Conservation (phyloP, 495 filamentous ascomycete genomes). For the Margaritispora aquatica region DNA sequence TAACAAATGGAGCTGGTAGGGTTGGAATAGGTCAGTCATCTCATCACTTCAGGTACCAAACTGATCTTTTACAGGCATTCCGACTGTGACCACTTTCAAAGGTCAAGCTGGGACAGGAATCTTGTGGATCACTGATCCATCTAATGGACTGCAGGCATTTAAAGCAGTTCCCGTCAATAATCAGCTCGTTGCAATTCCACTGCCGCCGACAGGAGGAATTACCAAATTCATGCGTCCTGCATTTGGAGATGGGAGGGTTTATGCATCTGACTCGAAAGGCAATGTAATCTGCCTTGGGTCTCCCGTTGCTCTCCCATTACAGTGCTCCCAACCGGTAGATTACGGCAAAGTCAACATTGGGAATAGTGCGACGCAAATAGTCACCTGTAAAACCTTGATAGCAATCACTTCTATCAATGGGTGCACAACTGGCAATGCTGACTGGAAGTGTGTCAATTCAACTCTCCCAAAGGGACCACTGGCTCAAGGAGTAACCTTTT, state of each 20-base stretch:
- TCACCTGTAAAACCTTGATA: constrained; percentile 31
- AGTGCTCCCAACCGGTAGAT: constrained; percentile 31
- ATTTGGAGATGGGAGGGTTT: constrained; percentile 41
- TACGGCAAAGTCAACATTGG: constrained; percentile 39
- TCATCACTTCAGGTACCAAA: neutral
- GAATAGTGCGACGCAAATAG: constrained; percentile 18
- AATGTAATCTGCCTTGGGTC: constrained; percentile 34
- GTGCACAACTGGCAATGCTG: constrained; percentile 19
- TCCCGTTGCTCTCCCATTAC: constrained; percentile 35
- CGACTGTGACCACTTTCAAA: constrained; percentile 30
- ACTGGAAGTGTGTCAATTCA: constrained; percentile 27
- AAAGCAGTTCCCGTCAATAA: constrained; percentile 36
- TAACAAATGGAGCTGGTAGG: constrained; percentile 30
- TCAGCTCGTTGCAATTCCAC: constrained; percentile 29
- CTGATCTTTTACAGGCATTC: neutral
- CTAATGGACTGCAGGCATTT: constrained; percentile 30
- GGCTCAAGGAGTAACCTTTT: constrained; percentile 26
- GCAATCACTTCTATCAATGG: constrained; percentile 29
- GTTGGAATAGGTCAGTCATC: constrained; percentile 34
- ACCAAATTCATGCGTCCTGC: constrained; percentile 37
- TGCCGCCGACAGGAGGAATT: constrained; percentile 32
- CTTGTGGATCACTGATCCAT: constrained; percentile 33
- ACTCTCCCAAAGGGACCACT: constrained; percentile 29
- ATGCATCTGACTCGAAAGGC: constrained; percentile 34
- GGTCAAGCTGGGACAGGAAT: constrained; percentile 32